Evolutionary conservation across 768 basidiomycete species (phyloP), one percentile per base, ranked within the genome.

Genomic region (Russula foetens): DNA sequence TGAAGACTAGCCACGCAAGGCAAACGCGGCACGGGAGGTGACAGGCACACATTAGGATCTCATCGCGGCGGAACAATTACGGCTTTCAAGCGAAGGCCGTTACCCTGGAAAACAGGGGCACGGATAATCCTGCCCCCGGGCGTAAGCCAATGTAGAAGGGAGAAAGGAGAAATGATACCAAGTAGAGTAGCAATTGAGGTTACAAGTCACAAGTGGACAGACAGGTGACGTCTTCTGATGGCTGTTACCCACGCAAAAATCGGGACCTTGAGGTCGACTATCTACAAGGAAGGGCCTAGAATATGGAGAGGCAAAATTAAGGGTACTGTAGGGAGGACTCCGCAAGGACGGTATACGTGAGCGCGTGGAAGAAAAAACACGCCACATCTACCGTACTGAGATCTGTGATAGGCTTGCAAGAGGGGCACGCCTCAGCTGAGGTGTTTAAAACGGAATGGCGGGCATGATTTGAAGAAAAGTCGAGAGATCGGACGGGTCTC

Each of bases 51-150:
- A 48, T n/a, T 11, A 31, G 23, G 17, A 31, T 11, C 15, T 39
- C 39, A 35, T 29, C 31, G 21, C 17, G 14, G 21, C 17, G 14
- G 50, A 35, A 31, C 23, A 29, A 15, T 41, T 53, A 45, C 50
- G 60, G 56, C 38, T 45, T 46, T 38, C 56, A 58, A 44, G 56
- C 45, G 56, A 53, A 62, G 28, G 56, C 61, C 61, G 61, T 33
- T 19, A 47, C 47, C 61, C 61, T 58, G 61, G 61, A 47, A 62
- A 62, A 58, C 43, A 46, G 56, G 55, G 44, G 28, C 38, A 9
- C 43, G 45, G 59, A 15, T 38, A 41, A 19, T 26, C 46, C 7
- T 46, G 7, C 24, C 7, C 0, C 23, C 29, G 17, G 44, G 35
- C n/a, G 11, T 60, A 60, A 53, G 52, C 26, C 46, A 54, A 31